Evolutionary conservation across 345 rosid species (phyloP).

Genomic region (Hirschfeldia incana): DNA sequence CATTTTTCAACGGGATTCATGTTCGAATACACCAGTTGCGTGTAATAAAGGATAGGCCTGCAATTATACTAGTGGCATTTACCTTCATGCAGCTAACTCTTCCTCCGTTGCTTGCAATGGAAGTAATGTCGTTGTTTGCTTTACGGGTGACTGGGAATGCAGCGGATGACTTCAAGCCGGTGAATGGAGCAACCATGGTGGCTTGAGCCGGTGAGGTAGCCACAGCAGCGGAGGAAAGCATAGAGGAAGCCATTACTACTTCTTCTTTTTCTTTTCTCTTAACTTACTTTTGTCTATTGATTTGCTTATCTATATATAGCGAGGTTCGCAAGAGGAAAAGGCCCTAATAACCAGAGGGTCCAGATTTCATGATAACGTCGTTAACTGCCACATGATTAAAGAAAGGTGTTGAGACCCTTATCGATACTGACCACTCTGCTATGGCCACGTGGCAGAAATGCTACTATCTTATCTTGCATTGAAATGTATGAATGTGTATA

Average conservation of each 20-base stretch:
- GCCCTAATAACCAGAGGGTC: conserved; percentile 8
- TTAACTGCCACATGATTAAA: conserved; percentile 34
- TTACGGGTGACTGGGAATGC: not conserved
- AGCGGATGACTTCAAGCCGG: not conserved
- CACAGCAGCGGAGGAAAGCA: not conserved
- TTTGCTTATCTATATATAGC: not conserved
- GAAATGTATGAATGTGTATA: conserved; percentile 24
- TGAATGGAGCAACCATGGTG: not conserved
- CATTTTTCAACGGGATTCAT: not conserved
- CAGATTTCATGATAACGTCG: conserved; percentile 39
- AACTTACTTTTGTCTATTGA: not conserved
- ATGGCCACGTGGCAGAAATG: conserved; percentile 20
- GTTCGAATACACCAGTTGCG: not conserved
- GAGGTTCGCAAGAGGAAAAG: not conserved
- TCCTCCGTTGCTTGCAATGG: not conserved
- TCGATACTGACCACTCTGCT: conserved; percentile 18
- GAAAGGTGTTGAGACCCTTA: conserved; percentile 41
- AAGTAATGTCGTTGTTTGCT: not conserved
- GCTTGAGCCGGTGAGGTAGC: not conserved
- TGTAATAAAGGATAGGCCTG: not conserved
- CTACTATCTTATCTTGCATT: conserved; percentile 17
- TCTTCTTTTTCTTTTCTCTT: conserved; percentile 4
- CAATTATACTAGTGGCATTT: not conserved
- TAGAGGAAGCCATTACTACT: conserved; percentile 43
- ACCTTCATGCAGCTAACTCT: conserved; percentile 1